Evolutionary conservation across 2,329 filamentous ascomycete species (phyloP).

Genomic region (Leptodontidium sp.): DNA sequence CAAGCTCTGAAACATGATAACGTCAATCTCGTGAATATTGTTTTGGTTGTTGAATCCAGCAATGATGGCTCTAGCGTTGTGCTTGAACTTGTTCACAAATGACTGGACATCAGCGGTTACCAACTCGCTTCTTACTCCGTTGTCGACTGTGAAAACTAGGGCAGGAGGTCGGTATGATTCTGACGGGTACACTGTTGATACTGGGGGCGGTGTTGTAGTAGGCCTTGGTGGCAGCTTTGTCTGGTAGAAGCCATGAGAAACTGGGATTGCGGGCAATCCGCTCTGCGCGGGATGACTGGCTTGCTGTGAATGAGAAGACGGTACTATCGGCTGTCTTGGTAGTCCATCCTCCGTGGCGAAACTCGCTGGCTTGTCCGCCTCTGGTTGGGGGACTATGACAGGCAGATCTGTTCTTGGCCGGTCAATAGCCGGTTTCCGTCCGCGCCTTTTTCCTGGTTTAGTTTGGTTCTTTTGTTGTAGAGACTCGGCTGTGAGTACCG

Average conservation of each 20-base stretch:
- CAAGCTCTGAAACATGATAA: conserved; percentile 25
- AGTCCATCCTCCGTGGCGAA: neutral
- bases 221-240: conserved; percentile 1
- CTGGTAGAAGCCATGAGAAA: conserved; percentile 11
- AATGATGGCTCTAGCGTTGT: conserved; percentile 11
- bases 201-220: conserved; percentile 2
- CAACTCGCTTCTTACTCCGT: conserved; percentile 19
- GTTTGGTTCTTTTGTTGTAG: conserved; percentile 13
- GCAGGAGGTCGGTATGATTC: conserved; percentile 18
- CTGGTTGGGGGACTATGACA: neutral
- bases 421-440: conserved; percentile 7
- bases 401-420: neutral
- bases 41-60: neutral
- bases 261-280: neutral
- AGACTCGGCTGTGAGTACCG: conserved; percentile 20
- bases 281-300: neutral
- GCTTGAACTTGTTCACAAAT: conserved; percentile 20
- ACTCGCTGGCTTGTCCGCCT: neutral
- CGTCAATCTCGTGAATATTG: conserved; percentile 7
- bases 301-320: neutral
- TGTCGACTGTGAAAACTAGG: conserved; percentile 26
- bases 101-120: conserved; percentile 11
- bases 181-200: neutral
- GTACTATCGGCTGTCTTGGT: neutral
- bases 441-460: neutral